A percentile compares a stretch with the other conserved stretches of the same genome.
phyloP scores from a whole-genome alignment of 208 protist species.

The Trypanosoma mega region DNA sequence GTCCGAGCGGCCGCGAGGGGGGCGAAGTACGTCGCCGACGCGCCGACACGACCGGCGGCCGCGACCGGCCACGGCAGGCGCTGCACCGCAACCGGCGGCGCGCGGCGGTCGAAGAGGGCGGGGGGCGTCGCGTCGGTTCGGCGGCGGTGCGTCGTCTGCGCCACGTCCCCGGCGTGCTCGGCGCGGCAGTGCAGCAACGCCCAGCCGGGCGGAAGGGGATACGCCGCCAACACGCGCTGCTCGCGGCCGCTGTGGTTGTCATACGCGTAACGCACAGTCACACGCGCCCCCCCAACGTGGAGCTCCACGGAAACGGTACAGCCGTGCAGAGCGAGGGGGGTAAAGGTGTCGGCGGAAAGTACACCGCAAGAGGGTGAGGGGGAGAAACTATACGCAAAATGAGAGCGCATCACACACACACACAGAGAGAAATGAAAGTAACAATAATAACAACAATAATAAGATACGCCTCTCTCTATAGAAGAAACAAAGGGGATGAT shows the following conservation, averaged over 20 bases:
- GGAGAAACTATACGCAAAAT: conserved; percentile 50
- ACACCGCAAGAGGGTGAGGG: conserved; percentile 43
- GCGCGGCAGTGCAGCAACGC: conserved; percentile 38
- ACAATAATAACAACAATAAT: too few species aligned
- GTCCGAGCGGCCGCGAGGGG: conserved; percentile 31
- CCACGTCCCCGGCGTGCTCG: conserved; percentile 34
- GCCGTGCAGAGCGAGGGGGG: conserved; percentile 60
- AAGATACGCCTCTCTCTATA: too few species aligned
- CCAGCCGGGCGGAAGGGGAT: conserved; percentile 57
- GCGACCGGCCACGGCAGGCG: conserved; percentile 59
- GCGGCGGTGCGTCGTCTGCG: conserved; percentile 22
- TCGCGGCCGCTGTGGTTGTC: conserved; percentile 58
- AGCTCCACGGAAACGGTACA: conserved; percentile 44
- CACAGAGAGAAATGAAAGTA: neutral
- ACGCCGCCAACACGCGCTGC: conserved; percentile 58
- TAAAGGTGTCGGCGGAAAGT: conserved; percentile 42
- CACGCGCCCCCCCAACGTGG: conserved; percentile 49
- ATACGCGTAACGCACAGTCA: conserved; percentile 62
- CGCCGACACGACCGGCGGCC: conserved; percentile 39
- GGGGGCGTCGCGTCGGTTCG: conserved; percentile 19
- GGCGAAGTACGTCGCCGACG: conserved; percentile 54
- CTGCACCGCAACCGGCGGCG: conserved; percentile 50
- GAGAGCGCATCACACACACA: conserved; percentile 7
- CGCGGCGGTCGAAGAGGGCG: conserved; percentile 9
- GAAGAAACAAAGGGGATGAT: neutral